Percentiles rank a stretch among this genome's conserved stretches.
These are phyloP conservation scores for Kurtzmaniella quercitrusa DNA, from an alignment of 1,139 yeast genomes.

Conservation along the genomic window DNA sequence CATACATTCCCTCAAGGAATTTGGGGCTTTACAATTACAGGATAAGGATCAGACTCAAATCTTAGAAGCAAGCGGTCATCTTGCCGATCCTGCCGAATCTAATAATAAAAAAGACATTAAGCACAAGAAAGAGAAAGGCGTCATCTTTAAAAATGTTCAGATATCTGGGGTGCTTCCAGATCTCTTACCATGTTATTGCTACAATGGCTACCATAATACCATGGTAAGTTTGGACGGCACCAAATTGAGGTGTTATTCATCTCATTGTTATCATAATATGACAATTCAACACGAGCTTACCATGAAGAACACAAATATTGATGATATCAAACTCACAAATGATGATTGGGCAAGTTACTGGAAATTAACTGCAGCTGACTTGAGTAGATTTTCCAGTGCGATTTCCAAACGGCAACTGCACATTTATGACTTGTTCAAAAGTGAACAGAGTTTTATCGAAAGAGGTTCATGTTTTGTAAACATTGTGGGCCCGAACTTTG, in stretches of 20 bases:
- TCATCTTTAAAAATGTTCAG: conserved; percentile 18
- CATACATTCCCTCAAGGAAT: conserved; percentile 40
- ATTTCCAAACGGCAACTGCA: conserved; percentile 69
- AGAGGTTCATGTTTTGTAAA: conserved; percentile 65
- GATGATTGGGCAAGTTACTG: conserved; percentile 78
- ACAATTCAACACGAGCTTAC: conserved; percentile 33
- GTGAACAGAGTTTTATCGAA: conserved; percentile 72
- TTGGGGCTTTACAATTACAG: conserved; percentile 38
- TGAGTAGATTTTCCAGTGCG: conserved; percentile 49
- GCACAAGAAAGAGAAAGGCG: conserved; percentile 17
- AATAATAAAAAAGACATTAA: background rate
- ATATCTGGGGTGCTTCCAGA: conserved; percentile 36
- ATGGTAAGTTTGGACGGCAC: conserved; percentile 10
- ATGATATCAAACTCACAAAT: conserved; percentile 31
- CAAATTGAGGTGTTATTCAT: conserved; percentile 29
- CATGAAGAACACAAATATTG: conserved; percentile 32
- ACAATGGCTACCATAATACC: conserved; percentile 22
- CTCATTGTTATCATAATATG: conserved; percentile 34
- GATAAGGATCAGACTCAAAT: too few relatives aligned
- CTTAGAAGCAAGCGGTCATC: too few relatives aligned
- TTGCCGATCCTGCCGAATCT: too few relatives aligned
- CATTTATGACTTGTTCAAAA: conserved; percentile 69
- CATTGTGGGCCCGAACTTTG: conserved; percentile 40
- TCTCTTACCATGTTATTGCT: conserved; percentile 35
- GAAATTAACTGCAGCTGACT: conserved; percentile 57